A percentile compares a stretch with the other conserved stretches of the same genome.
Evolutionary conservation across 2,329 filamentous ascomycete genomes (phyloP).

Genomic region (Aspergillus proliferans): DNA sequence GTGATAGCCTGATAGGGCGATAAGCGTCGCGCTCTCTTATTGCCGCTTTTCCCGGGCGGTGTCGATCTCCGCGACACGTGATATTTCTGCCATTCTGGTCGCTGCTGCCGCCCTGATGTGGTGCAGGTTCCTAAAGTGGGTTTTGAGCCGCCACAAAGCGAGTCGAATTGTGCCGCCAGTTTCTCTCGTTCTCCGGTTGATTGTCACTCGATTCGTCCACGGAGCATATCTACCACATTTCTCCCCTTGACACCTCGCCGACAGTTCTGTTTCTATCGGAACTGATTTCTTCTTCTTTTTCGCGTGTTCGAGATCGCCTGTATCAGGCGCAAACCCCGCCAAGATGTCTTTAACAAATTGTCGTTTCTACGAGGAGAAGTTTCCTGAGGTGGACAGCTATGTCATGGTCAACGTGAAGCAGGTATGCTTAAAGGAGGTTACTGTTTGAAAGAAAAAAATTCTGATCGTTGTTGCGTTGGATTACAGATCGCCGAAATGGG

Average conservation of each 20-base stretch:
- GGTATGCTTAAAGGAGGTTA: slow-evolving; percentile 43
- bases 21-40: slow-evolving; percentile 1
- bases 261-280: not conserved
- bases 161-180: slow-evolving; percentile 27
- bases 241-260: not conserved
- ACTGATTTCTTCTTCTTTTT: not conserved
- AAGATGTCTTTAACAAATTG: slow-evolving; percentile 93
- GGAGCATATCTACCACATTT: not conserved
- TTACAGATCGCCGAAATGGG: slow-evolving; percentile 96
- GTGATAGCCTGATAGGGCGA: slow-evolving; percentile 1
- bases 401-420: slow-evolving; percentile 99
- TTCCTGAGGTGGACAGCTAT: slow-evolving; percentile 97
- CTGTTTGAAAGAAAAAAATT: slow-evolving; percentile 3
- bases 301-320: slow-evolving; percentile 4
- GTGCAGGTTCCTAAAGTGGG: slow-evolving; percentile 25
- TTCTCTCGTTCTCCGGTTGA: slow-evolving; percentile 4
- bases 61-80: slow-evolving; percentile 2
- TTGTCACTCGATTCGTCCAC: slow-evolving; percentile 2
- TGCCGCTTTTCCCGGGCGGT: slow-evolving; percentile 8
- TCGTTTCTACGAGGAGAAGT: slow-evolving; percentile 97
- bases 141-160: slow-evolving; percentile 36
- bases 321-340: slow-evolving; percentile 43
- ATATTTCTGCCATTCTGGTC: not conserved
- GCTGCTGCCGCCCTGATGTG: slow-evolving; percentile 6
- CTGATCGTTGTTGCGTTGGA: slow-evolving; percentile 9